Evolutionary conservation across 2,329 filamentous ascomycete species (phyloP).

Genomic region (Pseudogymnoascus sp.): DNA sequence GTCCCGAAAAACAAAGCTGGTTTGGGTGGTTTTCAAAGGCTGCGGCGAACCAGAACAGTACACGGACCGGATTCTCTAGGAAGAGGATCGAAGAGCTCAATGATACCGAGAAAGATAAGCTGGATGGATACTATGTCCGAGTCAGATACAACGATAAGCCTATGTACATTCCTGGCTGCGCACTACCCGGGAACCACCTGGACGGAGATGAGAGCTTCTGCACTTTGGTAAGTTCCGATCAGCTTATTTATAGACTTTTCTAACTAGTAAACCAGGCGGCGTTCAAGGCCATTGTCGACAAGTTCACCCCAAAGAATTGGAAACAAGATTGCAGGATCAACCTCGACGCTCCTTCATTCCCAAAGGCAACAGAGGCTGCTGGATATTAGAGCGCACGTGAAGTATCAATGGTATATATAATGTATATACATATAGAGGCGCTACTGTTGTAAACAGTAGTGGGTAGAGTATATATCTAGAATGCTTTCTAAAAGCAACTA

Average conservation of each 20-base stretch:
- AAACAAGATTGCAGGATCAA: slow-evolving; percentile 51
- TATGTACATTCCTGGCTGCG: slow-evolving; percentile 76
- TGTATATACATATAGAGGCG: background rate
- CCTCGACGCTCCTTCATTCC: slow-evolving; percentile 35
- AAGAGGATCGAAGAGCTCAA: slow-evolving; percentile 49
- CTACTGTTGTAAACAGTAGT: background rate
- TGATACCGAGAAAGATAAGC: slow-evolving; percentile 45
- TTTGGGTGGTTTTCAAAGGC: slow-evolving; percentile 20
- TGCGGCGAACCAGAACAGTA: slow-evolving; percentile 12
- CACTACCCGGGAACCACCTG: slow-evolving; percentile 67
- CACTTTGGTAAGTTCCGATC: slow-evolving; percentile 57
- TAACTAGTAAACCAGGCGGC: slow-evolving; percentile 48
- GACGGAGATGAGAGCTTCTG: slow-evolving; percentile 84
- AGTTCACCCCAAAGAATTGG: slow-evolving; percentile 80
- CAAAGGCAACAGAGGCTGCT: slow-evolving; percentile 24
- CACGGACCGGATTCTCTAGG: slow-evolving; percentile 47
- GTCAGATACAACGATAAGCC: slow-evolving; percentile 84
- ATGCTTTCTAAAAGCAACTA: background rate
- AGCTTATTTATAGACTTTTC: background rate
- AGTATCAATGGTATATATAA: background rate
- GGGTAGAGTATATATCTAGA: background rate
- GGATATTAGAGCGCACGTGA: slow-evolving; percentile 22
- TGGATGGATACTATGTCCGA: slow-evolving; percentile 78
- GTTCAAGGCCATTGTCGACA: slow-evolving; percentile 89
- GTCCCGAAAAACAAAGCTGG: slow-evolving; percentile 17